Evolutionary conservation across 495 filamentous ascomycete species (phyloP).

Genomic region (Penicillium tannophilum): DNA sequence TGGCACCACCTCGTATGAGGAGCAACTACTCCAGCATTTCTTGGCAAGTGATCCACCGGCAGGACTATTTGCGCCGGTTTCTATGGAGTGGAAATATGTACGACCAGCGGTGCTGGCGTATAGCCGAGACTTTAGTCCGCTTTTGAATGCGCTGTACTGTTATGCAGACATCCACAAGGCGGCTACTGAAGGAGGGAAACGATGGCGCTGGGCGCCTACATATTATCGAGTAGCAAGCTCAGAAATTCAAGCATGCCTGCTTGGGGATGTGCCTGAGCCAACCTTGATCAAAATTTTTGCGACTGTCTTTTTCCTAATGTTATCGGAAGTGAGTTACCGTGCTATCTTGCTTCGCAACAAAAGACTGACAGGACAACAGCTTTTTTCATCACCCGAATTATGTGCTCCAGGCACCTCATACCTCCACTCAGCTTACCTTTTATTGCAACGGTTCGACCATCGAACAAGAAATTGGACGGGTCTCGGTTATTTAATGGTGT

Average conservation of each 20-base stretch:
- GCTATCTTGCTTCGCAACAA: not conserved
- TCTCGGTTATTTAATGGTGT: slow-evolving; percentile 31
- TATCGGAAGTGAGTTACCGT: slow-evolving; percentile 38
- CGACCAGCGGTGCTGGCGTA: slow-evolving; percentile 30
- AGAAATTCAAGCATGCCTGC: slow-evolving; percentile 36
- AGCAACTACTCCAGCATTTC: slow-evolving; percentile 39
- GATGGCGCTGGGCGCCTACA: slow-evolving; percentile 34
- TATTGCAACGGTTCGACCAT: slow-evolving; percentile 37
- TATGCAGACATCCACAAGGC: slow-evolving; percentile 40
- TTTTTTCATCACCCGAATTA: slow-evolving; percentile 32
- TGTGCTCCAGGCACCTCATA: slow-evolving; percentile 36
- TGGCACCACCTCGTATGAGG: slow-evolving; percentile 30
- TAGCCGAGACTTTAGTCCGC: slow-evolving; percentile 27
- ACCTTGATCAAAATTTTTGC: slow-evolving; percentile 33
- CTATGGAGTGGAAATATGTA: slow-evolving; percentile 42
- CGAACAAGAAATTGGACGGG: slow-evolving; percentile 36
- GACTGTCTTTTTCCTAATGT: slow-evolving; percentile 40
- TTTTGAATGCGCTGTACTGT: slow-evolving; percentile 40
- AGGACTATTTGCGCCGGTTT: slow-evolving; percentile 38
- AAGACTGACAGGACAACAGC: slow-evolving; percentile 15
- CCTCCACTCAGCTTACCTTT: slow-evolving; percentile 38
- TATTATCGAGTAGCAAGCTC: slow-evolving; percentile 39
- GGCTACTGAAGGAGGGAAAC: slow-evolving; percentile 28
- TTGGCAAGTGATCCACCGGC: slow-evolving; percentile 35
- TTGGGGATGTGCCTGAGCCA: slow-evolving; percentile 31